Base-by-base conservation (phyloP, 2,329 filamentous ascomycete genomes). In the Trichoderma guizhouense region DNA sequence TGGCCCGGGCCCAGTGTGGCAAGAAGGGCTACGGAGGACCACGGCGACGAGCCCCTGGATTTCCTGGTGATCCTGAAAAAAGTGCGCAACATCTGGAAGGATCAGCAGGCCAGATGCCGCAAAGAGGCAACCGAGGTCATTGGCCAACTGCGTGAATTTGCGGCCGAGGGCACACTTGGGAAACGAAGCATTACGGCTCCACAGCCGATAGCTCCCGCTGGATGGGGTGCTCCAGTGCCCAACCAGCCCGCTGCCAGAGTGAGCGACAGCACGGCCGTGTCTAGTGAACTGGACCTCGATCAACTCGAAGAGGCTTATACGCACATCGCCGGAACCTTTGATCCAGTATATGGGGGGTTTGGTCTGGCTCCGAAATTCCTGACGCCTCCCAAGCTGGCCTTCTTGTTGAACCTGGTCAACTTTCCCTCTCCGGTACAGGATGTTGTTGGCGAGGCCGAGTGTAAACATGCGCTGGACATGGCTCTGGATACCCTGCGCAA, bases 251-350 rank as follows among this genome's bases (percentile, higher is more conserved):
- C 75, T 15, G 60, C 72, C 14, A 63, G 74, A 11, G 72, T 72
- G n/a, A 75, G 75, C 3, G 78, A 76, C 47, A 75, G 75, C n/a
- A 72, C 74, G 9, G 68, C 76, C 1, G 83, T 82, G 8, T 86
- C 89, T 5, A 93, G 94, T 75, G 91, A 92, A 53, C 83, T 98
- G 53, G 96, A 98, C 76, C 84, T 99, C 71, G 96, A 98, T 76
- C 86, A 98, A 74, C 83, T 99, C 11, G 96, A 98, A 78, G 95
- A 98, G 79, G 95, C 95, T 0, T 95, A 93, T 75, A 88, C 90
- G 30, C 90, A 96, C 76, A 96, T 97, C 76, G 89, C 89, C 15
- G 87, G 87, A 39, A 93, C 93, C n/a, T 98, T 92, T 77, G 95
- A 98, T 79, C 85, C 87, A 1, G 85, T 89, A 8, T 89, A 93